phyloP scores from a whole-genome alignment of 2,329 filamentous ascomycete species.

The Colletotrichum sp. region DNA sequence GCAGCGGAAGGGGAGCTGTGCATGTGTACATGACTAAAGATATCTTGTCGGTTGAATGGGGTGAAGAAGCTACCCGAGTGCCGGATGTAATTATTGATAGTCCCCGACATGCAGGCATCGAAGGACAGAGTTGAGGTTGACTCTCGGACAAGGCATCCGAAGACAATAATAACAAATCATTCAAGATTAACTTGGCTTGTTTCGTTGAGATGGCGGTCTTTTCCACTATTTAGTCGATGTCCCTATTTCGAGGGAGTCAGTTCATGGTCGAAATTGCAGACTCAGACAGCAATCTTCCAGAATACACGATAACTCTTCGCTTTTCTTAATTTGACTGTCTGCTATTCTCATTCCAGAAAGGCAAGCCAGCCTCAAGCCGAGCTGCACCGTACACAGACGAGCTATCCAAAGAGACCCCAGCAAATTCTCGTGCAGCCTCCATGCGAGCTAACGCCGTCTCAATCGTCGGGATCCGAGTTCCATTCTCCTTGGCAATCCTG shows the following conservation, averaged over 20 bases:
- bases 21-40: background rate
- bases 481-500: conserved; percentile 7
- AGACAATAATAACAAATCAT: no score
- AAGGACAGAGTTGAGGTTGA: background rate
- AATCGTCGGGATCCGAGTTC: conserved; percentile 4
- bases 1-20: background rate
- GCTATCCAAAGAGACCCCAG: conserved; percentile 13
- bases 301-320: background rate
- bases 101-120: background rate
- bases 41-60: background rate
- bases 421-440: conserved; percentile 5
- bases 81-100: background rate
- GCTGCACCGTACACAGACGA: conserved; percentile 10
- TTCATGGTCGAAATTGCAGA: background rate
- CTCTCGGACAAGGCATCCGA: background rate
- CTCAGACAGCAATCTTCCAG: background rate
- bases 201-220: no score
- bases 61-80: background rate
- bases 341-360: conserved; percentile 18
- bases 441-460: conserved; percentile 10
- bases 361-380: conserved; percentile 8
- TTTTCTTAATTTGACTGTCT: conserved; percentile 2
- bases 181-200: no score
- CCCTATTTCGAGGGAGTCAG: rapidly evolving
- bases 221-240: background rate